Evolutionary conservation across 2,329 filamentous ascomycete genomes (phyloP), one percentile per base, ranked within the genome.

Genomic region (Onygena corvina): DNA sequence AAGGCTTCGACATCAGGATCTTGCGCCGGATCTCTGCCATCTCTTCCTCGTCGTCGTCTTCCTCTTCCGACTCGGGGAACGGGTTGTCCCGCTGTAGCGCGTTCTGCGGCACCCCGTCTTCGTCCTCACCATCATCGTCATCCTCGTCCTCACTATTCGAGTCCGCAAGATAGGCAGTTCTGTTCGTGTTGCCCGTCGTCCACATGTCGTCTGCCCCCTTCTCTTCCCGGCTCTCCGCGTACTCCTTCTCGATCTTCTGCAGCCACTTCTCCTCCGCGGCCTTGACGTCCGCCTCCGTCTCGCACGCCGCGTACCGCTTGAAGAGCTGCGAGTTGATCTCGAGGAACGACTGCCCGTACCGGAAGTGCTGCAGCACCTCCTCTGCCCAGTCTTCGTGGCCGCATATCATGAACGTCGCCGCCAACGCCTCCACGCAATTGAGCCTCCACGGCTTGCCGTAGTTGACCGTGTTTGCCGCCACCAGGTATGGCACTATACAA

Each of bases 381-480:
- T 84, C 80, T 0, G 92, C 90, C 92, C 92, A 98, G 46, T 95
- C 90, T 4, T 77, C 65, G 60, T 92, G 86, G 3, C 92, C 87
- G 59, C 90, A 96, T 55, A 98, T 98, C 60, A 78, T 86, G 62
- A 94, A 98, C 18, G 86, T 86, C 2, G 92, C 90, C 0, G 88
- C 92, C 42, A 98, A 73, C 3, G 92, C 92, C 71, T 98, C 92
- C 25, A 88, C 92, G 60, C 92, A 98, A 67, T 98, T 98, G 54
- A 98, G 67, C 49, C 89, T 76, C 86, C 89, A 95, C 3, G 92
- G 92, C 61, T 86, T 86, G 53, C 92, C 92, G 68, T 98, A 98
- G 70, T 98, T 98, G 61, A 95, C 92, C 1, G 85, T 84, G 65
- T 98, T 98, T 44, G 92, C 92, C 4, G 92, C 92, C 46, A 98